Evolutionary conservation across 106 monocot genomes (phyloP).

Genomic region (Phalaenopsis aphrodite): DNA sequence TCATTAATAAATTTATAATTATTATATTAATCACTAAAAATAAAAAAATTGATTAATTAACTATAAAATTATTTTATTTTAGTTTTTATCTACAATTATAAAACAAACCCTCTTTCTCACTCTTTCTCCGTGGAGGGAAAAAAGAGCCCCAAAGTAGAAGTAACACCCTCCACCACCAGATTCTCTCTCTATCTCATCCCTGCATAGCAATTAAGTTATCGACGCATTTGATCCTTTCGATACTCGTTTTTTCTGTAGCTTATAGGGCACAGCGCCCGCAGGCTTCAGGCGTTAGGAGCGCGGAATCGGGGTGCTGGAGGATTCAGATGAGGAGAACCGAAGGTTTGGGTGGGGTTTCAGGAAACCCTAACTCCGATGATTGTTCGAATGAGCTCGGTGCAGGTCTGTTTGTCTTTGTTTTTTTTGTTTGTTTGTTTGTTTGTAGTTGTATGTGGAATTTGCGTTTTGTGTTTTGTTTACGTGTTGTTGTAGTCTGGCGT

Average conservation of each 20-base stretch:
- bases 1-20: background rate
- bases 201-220: background rate
- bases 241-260: background rate
- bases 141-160: too few species aligned
- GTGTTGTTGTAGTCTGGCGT: background rate
- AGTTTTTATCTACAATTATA: too few species aligned
- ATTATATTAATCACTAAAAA: too few species aligned
- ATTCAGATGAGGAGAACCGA: constrained; percentile 9
- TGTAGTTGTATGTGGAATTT: background rate
- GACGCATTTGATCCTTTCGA: background rate
- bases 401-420: background rate
- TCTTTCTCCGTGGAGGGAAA: background rate
- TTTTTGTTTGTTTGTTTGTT: background rate
- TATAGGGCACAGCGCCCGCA: background rate
- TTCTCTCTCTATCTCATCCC: background rate
- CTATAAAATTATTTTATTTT: too few species aligned
- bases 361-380: constrained; percentile 7
- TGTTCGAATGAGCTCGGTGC: constrained; percentile 4
- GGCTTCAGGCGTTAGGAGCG: background rate
- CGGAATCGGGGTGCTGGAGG: background rate
- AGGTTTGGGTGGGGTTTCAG: constrained; percentile 1
- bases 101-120: background rate
- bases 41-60: too few species aligned
- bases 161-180: background rate
- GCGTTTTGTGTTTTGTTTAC: background rate